phyloP scores from a whole-genome alignment of 2,329 filamentous ascomycete genomes.

The Penicillium sp. region DNA sequence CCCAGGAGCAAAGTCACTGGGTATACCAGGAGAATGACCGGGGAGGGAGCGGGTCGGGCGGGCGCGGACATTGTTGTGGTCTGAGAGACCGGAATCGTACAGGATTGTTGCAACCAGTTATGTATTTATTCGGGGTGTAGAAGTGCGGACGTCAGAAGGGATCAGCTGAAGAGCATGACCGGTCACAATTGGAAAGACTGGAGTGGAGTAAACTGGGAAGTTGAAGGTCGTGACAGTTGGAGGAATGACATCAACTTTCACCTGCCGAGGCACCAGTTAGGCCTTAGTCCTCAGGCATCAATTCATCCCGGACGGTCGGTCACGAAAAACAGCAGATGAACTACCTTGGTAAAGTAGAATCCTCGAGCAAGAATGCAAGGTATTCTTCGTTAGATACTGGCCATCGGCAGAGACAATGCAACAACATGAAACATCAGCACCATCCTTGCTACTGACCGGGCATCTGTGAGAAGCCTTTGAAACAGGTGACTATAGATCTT shows the following conservation, averaged over 20 bases:
- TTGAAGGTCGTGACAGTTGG: slow-evolving; percentile 1
- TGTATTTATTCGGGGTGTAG: neutral
- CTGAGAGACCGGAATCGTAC: slow-evolving; percentile 3
- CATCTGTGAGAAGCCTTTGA: neutral
- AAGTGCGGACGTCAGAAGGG: neutral
- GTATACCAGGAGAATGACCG: slow-evolving; percentile 69
- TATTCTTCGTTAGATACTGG: neutral
- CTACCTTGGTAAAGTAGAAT: too few relatives aligned
- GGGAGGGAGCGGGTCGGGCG: slow-evolving; percentile 34
- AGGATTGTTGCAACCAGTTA: neutral
- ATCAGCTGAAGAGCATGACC: neutral
- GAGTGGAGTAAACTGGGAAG: slow-evolving; percentile 1
- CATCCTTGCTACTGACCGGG: neutral
- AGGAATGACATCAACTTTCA: slow-evolving; percentile 19
- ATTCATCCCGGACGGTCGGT: neutral
- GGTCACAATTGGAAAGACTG: neutral
- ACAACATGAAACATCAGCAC: too few relatives aligned
- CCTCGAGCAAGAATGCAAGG: neutral
- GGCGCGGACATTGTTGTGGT: slow-evolving; percentile 17
- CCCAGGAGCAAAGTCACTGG: slow-evolving; percentile 77
- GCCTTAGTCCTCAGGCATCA: slow-evolving; percentile 4
- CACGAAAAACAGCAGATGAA: neutral
- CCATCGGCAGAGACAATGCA: neutral
- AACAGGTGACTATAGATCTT: neutral
- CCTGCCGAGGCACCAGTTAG: slow-evolving; percentile 8